These are phyloP conservation scores for Verruconis gallopava DNA, from an alignment of 2,329 filamentous ascomycete genomes.

Conservation along the genomic window DNA sequence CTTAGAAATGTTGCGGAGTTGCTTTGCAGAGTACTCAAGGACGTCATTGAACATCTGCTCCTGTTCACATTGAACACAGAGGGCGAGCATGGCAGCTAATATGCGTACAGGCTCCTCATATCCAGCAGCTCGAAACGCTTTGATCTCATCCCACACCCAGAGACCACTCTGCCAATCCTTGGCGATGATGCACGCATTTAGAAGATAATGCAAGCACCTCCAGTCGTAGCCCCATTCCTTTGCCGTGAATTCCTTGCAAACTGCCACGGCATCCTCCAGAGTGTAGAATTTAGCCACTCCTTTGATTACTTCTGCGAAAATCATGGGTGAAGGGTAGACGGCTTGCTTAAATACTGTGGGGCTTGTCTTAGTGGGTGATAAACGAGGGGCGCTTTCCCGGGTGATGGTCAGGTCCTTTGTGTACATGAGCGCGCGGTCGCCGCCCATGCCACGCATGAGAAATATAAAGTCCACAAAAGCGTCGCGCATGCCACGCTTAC, in stretches of 20 bases:
- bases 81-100: constrained; percentile 4
- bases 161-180: constrained; percentile 8
- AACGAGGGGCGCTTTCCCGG: constrained; percentile 13
- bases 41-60: constrained; percentile 1
- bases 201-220: neutral
- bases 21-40: neutral
- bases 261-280: constrained; percentile 4
- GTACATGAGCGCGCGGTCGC: constrained; percentile 25
- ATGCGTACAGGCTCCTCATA: neutral
- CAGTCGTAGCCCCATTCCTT: constrained; percentile 8
- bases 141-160: constrained; percentile 5
- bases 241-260: constrained; percentile 3
- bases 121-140: neutral
- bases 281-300: constrained; percentile 7
- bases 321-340: constrained; percentile 5
- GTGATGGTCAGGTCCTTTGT: constrained; percentile 27
- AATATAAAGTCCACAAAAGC: constrained; percentile 27
- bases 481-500: constrained; percentile 17
- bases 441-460: constrained; percentile 27
- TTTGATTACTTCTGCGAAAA: constrained; percentile 3
- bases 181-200: neutral
- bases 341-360: constrained; percentile 5
- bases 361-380: constrained; percentile 9
- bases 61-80: constrained; percentile 4
- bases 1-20: neutral